Conservation (phyloP, 768 basidiomycete genomes). For the Hygrophoropsis aurantiaca region DNA sequence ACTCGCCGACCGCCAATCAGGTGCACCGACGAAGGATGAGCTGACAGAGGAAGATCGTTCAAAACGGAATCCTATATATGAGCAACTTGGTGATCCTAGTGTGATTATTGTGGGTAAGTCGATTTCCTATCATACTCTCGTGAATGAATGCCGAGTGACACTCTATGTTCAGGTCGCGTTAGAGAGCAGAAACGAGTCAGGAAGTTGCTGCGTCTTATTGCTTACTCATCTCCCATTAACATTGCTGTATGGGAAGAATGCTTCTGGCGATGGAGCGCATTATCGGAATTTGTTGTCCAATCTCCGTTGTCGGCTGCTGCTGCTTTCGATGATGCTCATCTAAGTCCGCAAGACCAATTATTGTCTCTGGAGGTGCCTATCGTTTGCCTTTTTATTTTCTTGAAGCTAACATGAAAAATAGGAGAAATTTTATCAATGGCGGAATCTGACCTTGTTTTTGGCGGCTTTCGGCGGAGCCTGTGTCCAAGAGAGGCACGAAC, state of each 20-base stretch:
- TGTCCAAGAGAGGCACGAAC: constrained; percentile 50
- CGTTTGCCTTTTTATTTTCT: neutral
- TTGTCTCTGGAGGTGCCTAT: constrained; percentile 37
- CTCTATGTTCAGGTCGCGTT: constrained; percentile 55
- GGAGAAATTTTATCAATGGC: constrained; percentile 83
- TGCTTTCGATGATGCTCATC: constrained; percentile 33
- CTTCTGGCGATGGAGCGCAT: constrained; percentile 69
- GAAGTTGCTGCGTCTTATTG: constrained; percentile 63
- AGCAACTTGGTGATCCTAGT: constrained; percentile 76
- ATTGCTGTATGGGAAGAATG: constrained; percentile 83
- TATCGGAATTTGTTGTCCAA: constrained; percentile 59
- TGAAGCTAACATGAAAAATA: constrained; percentile 25
- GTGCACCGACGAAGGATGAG: constrained; percentile 49
- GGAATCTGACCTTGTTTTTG: constrained; percentile 78
- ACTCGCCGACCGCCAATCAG: constrained; percentile 62
- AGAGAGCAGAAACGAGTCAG: constrained; percentile 80
- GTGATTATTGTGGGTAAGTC: constrained; percentile 65
- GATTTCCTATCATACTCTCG: neutral
- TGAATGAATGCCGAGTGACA: neutral
- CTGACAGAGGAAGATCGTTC: constrained; percentile 62
- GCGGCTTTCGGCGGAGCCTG: constrained; percentile 73
- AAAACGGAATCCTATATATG: constrained; percentile 72
- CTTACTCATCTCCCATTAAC: constrained; percentile 64
- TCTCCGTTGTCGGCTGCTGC: constrained; percentile 31
- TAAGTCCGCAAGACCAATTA: constrained; percentile 36